A percentile compares a stretch with the other conserved stretches of the same genome.
Evolutionary conservation across 2,329 filamentous ascomycete species (phyloP).

Genomic region (Botrytis galanthina): DNA sequence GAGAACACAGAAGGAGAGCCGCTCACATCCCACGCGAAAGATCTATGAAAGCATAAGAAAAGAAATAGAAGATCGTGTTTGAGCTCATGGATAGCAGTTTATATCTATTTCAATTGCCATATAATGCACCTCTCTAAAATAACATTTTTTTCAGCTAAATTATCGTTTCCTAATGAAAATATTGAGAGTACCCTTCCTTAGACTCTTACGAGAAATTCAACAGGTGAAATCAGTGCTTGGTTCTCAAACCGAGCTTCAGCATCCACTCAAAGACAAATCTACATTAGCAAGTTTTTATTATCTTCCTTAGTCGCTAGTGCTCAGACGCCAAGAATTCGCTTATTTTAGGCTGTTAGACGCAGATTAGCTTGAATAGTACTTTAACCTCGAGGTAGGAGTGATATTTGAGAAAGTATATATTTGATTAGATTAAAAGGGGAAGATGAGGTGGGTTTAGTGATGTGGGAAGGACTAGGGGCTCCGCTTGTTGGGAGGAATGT

Average conservation of each 20-base stretch:
- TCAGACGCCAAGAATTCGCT: background rate
- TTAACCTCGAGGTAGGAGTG: background rate
- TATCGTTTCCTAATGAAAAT: background rate
- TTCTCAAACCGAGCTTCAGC: background rate
- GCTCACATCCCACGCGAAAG: background rate
- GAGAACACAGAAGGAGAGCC: background rate
- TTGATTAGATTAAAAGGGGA: background rate
- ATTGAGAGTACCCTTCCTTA: too few relatives aligned
- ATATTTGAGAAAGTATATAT: background rate
- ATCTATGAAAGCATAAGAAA: background rate
- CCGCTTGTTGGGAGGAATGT: background rate
- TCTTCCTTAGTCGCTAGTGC: background rate
- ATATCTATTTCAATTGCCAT: rapidly evolving
- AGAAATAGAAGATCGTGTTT: rapidly evolving
- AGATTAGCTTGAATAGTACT: background rate
- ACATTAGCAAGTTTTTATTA: rapidly evolving
- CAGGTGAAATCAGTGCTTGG: too few relatives aligned
- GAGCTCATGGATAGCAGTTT: background rate
- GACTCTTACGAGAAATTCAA: too few relatives aligned
- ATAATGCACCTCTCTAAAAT: too few relatives aligned
- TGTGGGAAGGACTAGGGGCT: rapidly evolving
- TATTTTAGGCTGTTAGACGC: background rate
- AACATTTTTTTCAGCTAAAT: too few relatives aligned
- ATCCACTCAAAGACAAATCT: background rate
- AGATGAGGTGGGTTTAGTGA: background rate